These are phyloP conservation scores for Naumovozyma dairenensis DNA, from an alignment of 805 yeast species.

Conservation along the genomic window DNA sequence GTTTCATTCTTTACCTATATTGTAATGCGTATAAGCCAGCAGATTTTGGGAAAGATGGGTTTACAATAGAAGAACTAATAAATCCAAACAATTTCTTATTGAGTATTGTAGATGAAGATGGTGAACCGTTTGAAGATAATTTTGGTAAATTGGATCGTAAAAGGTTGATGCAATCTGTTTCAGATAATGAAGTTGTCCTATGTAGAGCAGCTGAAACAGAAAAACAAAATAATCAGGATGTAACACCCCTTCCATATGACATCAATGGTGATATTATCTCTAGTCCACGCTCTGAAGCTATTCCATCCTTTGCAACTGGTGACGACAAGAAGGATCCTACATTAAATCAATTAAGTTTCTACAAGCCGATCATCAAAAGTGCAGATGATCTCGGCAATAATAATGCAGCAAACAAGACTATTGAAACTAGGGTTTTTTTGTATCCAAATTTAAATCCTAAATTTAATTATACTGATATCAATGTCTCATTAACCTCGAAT, in stretches of 20 bases:
- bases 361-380: conserved; percentile 28
- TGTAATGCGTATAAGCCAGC: conserved; percentile 17
- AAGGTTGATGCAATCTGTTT: conserved; percentile 56
- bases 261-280: conserved; percentile 10
- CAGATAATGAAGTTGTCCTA: conserved; percentile 74
- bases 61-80: conserved; percentile 9
- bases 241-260: conserved; percentile 44
- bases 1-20: conserved; percentile 21
- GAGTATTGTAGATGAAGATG: conserved; percentile 84
- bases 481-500: conserved; percentile 27
- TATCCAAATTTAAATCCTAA: conserved; percentile 27
- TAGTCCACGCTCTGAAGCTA: conserved; percentile 2
- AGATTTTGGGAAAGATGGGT: conserved; percentile 11
- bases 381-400: conserved; percentile 10
- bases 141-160: conserved; percentile 79
- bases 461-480: conserved; percentile 23
- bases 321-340: conserved; percentile 6
- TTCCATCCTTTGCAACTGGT: conserved; percentile 2
- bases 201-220: conserved; percentile 43
- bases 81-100: conserved; percentile 32
- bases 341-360: conserved; percentile 29
- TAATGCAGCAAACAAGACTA: conserved; percentile 21
- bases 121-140: conserved; percentile 80
- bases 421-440: conserved; percentile 26
- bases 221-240: conserved; percentile 39